Evolutionary conservation across 2,329 filamentous ascomycete genomes (phyloP), one percentile per base, ranked within the genome.

Genomic region (Leptographium radiaticola): DNA sequence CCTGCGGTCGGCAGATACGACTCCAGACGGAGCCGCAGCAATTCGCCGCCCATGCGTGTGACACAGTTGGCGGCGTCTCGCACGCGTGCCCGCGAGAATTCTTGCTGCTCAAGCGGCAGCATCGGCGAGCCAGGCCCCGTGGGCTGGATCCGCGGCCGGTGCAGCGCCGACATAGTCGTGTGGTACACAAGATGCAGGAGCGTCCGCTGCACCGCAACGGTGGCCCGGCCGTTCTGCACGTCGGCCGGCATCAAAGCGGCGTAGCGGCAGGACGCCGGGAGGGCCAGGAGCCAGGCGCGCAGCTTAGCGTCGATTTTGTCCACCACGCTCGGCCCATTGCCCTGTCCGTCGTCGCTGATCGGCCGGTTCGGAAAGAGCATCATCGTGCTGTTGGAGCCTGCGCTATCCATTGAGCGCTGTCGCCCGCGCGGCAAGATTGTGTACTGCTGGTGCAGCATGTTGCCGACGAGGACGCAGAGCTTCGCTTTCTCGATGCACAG

Each of bases 401-500:
- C 34, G 1, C 33, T 25, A 15, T 80, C 79, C 59, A 89, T 87
- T 48, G 87, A 83, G 57, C 84, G 87, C 56, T 86, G 81, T 63
- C 88, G 87, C 61, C 90, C 86, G 61, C 88, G 85, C 64, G 90
- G 88, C 43, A 95, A 73, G 5, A 96, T 89, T 31, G 89, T 95
- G 67, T 96, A 96, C 65, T 96, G 91, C 38, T 89, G 86, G 44
- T 86, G 86, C 48, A 97, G 77, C 66, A 97, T 90, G 64, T 89
- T 83, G 65, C 87, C 91, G 66, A 96, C 89, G 67, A 87, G 88
- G 18, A 94, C 76, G 67, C 89, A 95, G 9, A 96, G 79, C 67
- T 90, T 89, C 4, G 89, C 87, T 68, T 95, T 95, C 60, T 90
- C 83, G 58, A 96, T 88, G 67, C 90, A 96, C 83, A 96, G 86